A percentile compares a stretch with the other conserved stretches of the same genome.
phyloP scores from a whole-genome alignment of 2,329 filamentous ascomycete species.

The Rhexocercosporidium sp. region DNA sequence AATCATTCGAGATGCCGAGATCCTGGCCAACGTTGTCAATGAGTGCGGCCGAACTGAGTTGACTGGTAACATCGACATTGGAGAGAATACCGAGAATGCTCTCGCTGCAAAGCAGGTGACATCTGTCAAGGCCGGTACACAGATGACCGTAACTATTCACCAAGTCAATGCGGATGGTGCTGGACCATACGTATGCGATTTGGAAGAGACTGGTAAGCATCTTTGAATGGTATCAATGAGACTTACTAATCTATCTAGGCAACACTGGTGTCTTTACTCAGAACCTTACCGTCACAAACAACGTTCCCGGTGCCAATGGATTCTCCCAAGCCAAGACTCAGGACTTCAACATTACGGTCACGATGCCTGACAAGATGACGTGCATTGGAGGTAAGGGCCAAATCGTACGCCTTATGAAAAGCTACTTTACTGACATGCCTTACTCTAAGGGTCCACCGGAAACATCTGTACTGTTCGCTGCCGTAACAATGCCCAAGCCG shows the following conservation, averaged over 20 bases:
- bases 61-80: slow-evolving; percentile 65
- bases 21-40: slow-evolving; percentile 57
- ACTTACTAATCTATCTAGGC: slow-evolving; percentile 16
- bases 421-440: neutral
- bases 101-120: slow-evolving; percentile 54
- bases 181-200: slow-evolving; percentile 59
- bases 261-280: slow-evolving; percentile 50
- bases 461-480: slow-evolving; percentile 64
- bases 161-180: slow-evolving; percentile 60
- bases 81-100: slow-evolving; percentile 59
- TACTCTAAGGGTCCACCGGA: slow-evolving; percentile 54
- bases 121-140: slow-evolving; percentile 52
- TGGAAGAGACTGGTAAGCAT: slow-evolving; percentile 54
- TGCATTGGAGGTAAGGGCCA: slow-evolving; percentile 55
- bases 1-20: slow-evolving; percentile 64
- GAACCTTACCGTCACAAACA: slow-evolving; percentile 60
- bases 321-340: slow-evolving; percentile 60
- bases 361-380: slow-evolving; percentile 54
- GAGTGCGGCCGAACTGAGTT: slow-evolving; percentile 67
- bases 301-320: slow-evolving; percentile 62
- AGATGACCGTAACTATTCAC: slow-evolving; percentile 56
- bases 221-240: neutral
- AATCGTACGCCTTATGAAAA: too few relatives aligned
- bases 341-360: slow-evolving; percentile 61
- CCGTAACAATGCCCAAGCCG: slow-evolving; percentile 61